Base-by-base conservation (phyloP, 257 asterid genomes). In the Forsythia suspensa region DNA sequence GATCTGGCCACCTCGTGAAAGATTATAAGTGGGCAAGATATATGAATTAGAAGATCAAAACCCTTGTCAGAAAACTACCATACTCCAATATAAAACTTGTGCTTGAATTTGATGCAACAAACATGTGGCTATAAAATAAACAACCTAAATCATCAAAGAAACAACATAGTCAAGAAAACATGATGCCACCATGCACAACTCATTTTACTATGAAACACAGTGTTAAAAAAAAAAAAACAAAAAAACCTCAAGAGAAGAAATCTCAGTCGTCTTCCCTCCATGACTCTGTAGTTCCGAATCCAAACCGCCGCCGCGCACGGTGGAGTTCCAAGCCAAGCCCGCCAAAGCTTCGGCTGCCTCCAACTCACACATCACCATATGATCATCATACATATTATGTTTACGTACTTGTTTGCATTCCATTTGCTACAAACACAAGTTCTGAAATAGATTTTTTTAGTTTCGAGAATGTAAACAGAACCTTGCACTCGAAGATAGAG, bases 281-380 rank as follows among this genome's bases (percentile, higher is more conserved):
- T 21, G 15, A 63, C 52, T 41, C 37, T 11, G 71, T 36, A 5
- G 3, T 16, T 38, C 18, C 68, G 40, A 40, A 29, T 16, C 24
- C 67, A 29, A n/a, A 40, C 5, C 16, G 13, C 67, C 48, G 52
- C 36, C 37, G 15, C 6, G 20, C 38, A 37, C 10, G 18, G 59
- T 6, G 63, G 21, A 10, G 67, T 79, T 16, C 8, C 3, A 71
- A 0, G 87, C 81, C 39, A 83, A 76, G 46, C 36, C 59, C 1
- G 86, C 76, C 38, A 83, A 72, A 29, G 82, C 79, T 34, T 80
- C 84, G 51, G 80, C 84, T 3, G 82, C 82, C 61, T 76, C 84
- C 18, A 52, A 8, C 80, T 80, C 84, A 13, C 18, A 73, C 55
- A 4, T 24, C 42, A 63, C 71, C 68, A 20, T 40, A 44, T 55